Conservation (phyloP, 768 basidiomycete species). For the Symmetrospora coprosmae region DNA sequence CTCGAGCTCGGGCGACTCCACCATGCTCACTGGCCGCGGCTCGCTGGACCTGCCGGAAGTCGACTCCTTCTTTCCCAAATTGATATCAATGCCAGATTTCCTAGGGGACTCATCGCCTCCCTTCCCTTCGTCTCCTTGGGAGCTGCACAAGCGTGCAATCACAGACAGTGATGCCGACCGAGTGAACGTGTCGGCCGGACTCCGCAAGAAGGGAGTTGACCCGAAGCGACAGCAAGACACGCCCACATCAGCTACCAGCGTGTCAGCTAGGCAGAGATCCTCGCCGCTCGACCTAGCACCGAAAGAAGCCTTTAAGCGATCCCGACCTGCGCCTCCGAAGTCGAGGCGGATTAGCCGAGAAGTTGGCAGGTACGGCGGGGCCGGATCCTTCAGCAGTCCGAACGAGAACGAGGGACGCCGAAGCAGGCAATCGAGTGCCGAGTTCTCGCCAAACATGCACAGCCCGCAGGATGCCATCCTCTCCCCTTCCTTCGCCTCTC, state of each 20-base stretch:
- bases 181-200: too few species aligned
- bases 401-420: not conserved
- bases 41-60: too few species aligned
- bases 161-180: too few species aligned
- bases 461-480: conserved; percentile 10
- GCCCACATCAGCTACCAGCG: not conserved
- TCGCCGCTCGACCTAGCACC: not conserved
- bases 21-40: not conserved
- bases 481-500: not conserved
- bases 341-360: not conserved
- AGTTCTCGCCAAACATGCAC: not conserved
- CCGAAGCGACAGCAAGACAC: not conserved
- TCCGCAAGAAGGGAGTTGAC: too few species aligned
- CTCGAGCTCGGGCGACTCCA: not conserved
- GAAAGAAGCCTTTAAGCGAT: not conserved
- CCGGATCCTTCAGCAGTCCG: too few species aligned
- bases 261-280: conserved; percentile 7
- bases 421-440: conserved; percentile 8
- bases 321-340: conserved; percentile 18
- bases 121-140: too few species aligned
- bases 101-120: too few species aligned
- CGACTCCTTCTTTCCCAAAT: too few species aligned
- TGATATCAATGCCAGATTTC: too few species aligned
- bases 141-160: too few species aligned
- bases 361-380: not conserved